Evolutionary conservation across 768 basidiomycete species (phyloP).

Genomic region (Auricularia auricula-judae): DNA sequence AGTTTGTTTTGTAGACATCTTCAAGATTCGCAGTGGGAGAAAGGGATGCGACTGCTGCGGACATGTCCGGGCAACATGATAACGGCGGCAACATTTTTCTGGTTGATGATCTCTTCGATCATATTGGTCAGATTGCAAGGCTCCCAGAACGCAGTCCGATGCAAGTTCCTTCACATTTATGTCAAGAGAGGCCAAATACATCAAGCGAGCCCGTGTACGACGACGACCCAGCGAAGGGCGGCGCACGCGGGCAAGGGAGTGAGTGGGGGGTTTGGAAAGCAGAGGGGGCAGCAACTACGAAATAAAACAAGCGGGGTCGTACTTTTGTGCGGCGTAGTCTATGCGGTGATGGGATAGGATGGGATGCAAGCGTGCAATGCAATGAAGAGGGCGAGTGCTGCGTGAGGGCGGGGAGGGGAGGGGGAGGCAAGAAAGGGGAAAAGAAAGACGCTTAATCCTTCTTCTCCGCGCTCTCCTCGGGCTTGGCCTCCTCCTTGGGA

Average conservation of each 20-base stretch:
- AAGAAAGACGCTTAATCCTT: conserved; percentile 49
- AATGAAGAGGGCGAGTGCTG: conserved; percentile 1
- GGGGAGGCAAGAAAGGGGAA: conserved; percentile 1
- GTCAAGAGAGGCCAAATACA: background rate
- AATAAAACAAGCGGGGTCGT: conserved; percentile 2
- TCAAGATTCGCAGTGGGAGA: too few species aligned
- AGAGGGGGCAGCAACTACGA: background rate
- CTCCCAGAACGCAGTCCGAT: background rate
- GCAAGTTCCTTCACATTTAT: background rate
- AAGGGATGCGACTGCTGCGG: too few species aligned
- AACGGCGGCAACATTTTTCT: too few species aligned
- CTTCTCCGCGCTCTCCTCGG: conserved; percentile 53
- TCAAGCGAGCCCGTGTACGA: background rate
- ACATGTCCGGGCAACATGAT: too few species aligned
- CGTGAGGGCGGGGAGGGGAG: background rate
- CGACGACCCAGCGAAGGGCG: background rate
- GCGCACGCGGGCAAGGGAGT: background rate
- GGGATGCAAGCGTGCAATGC: conserved; percentile 3
- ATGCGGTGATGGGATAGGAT: background rate
- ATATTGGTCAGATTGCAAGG: too few species aligned
- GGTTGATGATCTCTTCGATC: too few species aligned
- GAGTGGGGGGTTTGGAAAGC: conserved; percentile 6
- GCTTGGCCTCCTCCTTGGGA: conserved; percentile 20
- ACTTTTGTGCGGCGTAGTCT: conserved; percentile 4
- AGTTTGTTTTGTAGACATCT: too few species aligned